These are phyloP conservation scores for Chloromonas sp. DNA, from an alignment of 163 green algal species.

Conservation along the genomic window DNA sequence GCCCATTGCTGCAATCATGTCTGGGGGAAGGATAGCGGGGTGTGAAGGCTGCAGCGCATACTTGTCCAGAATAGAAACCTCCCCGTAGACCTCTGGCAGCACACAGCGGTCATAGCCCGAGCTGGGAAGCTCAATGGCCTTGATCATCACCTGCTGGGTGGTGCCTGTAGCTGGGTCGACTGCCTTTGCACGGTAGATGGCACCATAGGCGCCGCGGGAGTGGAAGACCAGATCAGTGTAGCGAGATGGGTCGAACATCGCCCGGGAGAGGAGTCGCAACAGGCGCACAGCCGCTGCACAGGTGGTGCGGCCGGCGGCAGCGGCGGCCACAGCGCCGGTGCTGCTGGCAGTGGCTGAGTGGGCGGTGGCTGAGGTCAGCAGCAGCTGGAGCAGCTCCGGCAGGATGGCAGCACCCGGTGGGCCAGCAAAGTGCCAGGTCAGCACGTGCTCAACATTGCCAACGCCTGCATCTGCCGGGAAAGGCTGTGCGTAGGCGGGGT, in stretches of 20 bases:
- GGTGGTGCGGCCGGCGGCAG: too few species aligned
- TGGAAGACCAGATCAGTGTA: conserved; percentile 34
- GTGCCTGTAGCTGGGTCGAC: background rate
- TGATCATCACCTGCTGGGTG: conserved; percentile 33
- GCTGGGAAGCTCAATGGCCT: conserved; percentile 30
- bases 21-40: background rate
- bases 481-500: conserved; percentile 14
- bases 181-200: conserved; percentile 27
- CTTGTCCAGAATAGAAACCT: conserved; percentile 44
- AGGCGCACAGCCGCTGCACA: conserved; percentile 6
- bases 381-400: conserved; percentile 8
- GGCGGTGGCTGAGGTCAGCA: background rate
- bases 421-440: conserved; percentile 32
- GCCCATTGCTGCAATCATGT: background rate
- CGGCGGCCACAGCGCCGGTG: background rate
- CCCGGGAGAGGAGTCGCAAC: conserved; percentile 28
- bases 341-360: background rate
- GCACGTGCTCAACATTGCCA: conserved; percentile 16
- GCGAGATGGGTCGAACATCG: conserved; percentile 20
- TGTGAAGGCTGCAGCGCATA: conserved; percentile 4
- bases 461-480: background rate
- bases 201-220: conserved; percentile 24
- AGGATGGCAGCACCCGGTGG: conserved; percentile 10
- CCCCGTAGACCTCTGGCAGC: conserved; percentile 36
- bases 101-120: conserved; percentile 21